Evolutionary conservation across 2,329 filamentous ascomycete genomes (phyloP).

Genomic region (Colletotrichum falcatum): DNA sequence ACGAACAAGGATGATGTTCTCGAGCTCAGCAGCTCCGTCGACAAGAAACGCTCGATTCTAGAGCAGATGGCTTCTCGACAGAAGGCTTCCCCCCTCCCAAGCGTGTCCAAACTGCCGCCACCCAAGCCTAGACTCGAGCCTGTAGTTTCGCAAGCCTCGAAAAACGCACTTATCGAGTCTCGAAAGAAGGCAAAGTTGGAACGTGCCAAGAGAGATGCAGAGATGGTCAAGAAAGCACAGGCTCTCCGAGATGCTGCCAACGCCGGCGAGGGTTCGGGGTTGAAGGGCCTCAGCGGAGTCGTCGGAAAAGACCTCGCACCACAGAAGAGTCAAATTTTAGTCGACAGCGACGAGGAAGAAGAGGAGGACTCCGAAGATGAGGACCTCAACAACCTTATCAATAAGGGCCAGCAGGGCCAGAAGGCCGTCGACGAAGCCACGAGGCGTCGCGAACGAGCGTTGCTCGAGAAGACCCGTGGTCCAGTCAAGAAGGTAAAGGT

Average conservation of each 20-base stretch:
- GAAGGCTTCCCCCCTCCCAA: slow-evolving; percentile 13
- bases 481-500: slow-evolving; percentile 89
- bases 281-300: slow-evolving; percentile 76
- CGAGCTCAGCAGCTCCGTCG: slow-evolving; percentile 60
- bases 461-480: slow-evolving; percentile 69
- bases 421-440: slow-evolving; percentile 64
- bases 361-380: slow-evolving; percentile 70
- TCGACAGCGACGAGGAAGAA: slow-evolving; percentile 78
- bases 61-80: slow-evolving; percentile 58
- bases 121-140: slow-evolving; percentile 35
- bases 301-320: slow-evolving; percentile 82
- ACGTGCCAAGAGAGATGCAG: slow-evolving; percentile 77
- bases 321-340: slow-evolving; percentile 89
- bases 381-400: slow-evolving; percentile 60
- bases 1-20: slow-evolving; percentile 61
- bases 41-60: slow-evolving; percentile 58
- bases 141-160: slow-evolving; percentile 24
- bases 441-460: slow-evolving; percentile 56
- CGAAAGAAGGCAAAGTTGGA: slow-evolving; percentile 65
- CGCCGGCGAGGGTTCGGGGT: slow-evolving; percentile 82
- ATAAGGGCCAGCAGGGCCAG: slow-evolving; percentile 58
- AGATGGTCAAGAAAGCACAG: slow-evolving; percentile 77
- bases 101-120: slow-evolving; percentile 33
- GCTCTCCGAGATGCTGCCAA: slow-evolving; percentile 67
- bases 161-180: slow-evolving; percentile 41